phyloP scores from a whole-genome alignment of 2,329 filamentous ascomycete genomes.

The Chrysosporium queenslandicum region DNA sequence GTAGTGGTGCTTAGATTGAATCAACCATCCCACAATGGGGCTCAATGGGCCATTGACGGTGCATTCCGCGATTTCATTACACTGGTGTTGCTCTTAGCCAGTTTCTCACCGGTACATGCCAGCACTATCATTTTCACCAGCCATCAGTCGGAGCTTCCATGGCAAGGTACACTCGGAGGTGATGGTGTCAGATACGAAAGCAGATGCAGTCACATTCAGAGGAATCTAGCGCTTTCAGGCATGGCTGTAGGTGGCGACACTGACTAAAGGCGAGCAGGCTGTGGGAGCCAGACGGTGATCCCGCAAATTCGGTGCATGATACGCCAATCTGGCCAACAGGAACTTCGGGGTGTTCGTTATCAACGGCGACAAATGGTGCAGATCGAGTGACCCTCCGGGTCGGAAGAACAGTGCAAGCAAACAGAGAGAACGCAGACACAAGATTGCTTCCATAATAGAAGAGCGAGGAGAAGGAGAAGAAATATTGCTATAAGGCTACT shows the following conservation, averaged over 20 bases:
- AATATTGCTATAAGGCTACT: conserved; percentile 1
- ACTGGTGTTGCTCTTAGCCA: background rate
- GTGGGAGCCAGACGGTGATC: background rate
- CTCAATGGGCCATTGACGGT: background rate
- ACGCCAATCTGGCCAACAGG: conserved; percentile 1
- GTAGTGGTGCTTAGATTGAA: no score
- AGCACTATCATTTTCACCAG: background rate
- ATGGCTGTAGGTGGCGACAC: conserved; percentile 3
- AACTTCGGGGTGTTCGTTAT: background rate
- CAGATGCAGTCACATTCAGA: background rate
- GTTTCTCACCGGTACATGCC: background rate
- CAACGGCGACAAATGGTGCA: background rate
- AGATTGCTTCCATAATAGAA: background rate
- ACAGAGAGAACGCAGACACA: background rate
- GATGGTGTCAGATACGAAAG: background rate
- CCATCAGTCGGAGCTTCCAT: background rate
- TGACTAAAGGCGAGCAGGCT: background rate
- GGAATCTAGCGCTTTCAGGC: background rate
- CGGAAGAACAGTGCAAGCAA: background rate
- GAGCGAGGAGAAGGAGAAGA: background rate
- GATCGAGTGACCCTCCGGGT: background rate
- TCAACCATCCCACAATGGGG: background rate
- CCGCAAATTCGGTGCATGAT: background rate
- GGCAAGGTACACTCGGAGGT: background rate
- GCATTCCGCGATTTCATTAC: background rate